Evolutionary conservation across 1,139 yeast genomes (phyloP), one percentile per base, ranked within the genome.

Genomic region (Hyphopichia pseudoburtonii): DNA sequence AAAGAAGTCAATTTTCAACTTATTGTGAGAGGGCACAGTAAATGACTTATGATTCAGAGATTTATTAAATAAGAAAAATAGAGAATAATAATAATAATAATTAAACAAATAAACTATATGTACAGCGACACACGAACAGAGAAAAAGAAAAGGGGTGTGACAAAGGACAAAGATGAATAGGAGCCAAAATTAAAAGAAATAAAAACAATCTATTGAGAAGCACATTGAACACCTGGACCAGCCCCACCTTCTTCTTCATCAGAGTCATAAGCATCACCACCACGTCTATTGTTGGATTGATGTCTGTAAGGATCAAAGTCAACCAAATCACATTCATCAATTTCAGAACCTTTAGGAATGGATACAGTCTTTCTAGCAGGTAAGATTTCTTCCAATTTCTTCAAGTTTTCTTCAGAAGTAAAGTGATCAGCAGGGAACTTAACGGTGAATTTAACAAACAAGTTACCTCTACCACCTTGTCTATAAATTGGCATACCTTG

Each of bases 401-500:
- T 77, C 64, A 85, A 70, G 52, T 80, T 73, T 35, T 80, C 88
- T 60, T 81, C 90, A 44, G 70, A 52, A 26, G 89, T 73, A 56
- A 84, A 84, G 54, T 79, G 71, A 41, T 70, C 66, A 39, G 59
- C 55, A 51, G 94, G 94, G 85, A 85, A 85, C 56, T 82, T 82
- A 52, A 85, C 73, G 41, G 73, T 72, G 64, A 85, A 85, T 59
- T 82, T 81, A 50, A 85, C 67, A 50, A 83, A 78, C 61, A 85
- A 73, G 61, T 83, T 77, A 69, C 94, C 94, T 54, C 65, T 70
- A 40, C 87, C 86, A 54, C 90, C 87, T 56, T 77, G 79, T 70
- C 85, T 82, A 60, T 72, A 79, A 52, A 85, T 66, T 58, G 94
- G 94, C 98, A 92, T 92, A 82, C 99, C 99, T 69, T 90, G 90